Base-by-base conservation (phyloP, 2,329 filamentous ascomycete genomes). In the Didymella sp. region DNA sequence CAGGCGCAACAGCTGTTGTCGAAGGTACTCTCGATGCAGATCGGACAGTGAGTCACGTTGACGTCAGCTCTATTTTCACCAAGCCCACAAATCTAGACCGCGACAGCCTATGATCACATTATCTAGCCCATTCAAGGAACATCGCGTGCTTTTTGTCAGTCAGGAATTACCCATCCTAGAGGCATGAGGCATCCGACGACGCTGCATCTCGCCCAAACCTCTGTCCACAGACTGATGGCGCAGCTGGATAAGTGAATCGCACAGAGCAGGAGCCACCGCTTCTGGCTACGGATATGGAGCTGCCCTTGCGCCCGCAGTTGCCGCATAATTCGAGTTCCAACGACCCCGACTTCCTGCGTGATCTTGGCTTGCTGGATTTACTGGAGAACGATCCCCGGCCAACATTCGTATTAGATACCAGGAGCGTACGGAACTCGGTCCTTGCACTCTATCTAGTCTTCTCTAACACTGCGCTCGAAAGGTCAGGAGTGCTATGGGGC, bases 331-430 rank as follows among this genome's bases (percentile, higher is more conserved):
- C 42, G 21, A 12, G 28, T 24, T 47, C 55, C 9, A 55, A 58
- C 40, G 58, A 48, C 35, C 38, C 48, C 28, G 50, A 52, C 9
- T 41, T 27, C 15, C 44, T 67, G 42, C 55, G 46, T 46, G 46
- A 37, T 30, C 45, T 70, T 24, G 62, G 67, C 38, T 55, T 69
- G 37, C 54, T 67, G 37, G 58, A 67, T 24, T 55, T 70, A 21
- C 53, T 71, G n/a, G 57, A 66, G 24, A 35, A 50, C 46, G 67
- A 71, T 27, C 54, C 63, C 2, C 61, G 63, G 22, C 67, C 68
- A 37, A 62, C 63, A 5, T 64, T 67, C 25, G 24, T 69, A 15
- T 19, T 65, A 25, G 58, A 68, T 40, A 38, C 51, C 4, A 49
- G 55, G 17, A 28, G 48, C 31, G 33, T 37, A 33, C 6, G 47